phyloP scores from a whole-genome alignment of 768 basidiomycete species.

The Chalciporus piperatus region DNA sequence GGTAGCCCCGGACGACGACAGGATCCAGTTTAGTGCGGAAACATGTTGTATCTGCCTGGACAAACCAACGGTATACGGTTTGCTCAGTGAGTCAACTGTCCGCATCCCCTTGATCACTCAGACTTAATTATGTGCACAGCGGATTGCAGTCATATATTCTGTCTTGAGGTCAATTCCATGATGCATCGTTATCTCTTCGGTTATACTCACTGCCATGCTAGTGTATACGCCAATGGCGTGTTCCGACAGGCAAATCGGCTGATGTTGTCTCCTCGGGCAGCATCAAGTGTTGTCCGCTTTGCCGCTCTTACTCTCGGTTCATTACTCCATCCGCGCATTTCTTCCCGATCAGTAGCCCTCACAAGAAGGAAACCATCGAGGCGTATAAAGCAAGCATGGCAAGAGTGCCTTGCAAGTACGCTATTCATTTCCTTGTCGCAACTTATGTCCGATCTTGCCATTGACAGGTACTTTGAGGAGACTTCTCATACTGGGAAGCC shows the following conservation, averaged over 20 bases:
- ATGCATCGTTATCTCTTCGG: background rate
- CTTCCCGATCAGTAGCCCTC: constrained; percentile 50
- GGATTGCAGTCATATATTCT: constrained; percentile 78
- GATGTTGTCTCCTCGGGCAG: constrained; percentile 55
- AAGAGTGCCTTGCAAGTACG: constrained; percentile 64
- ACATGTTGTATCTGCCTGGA: constrained; percentile 76
- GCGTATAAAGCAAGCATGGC: constrained; percentile 75
- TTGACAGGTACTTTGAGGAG: constrained; percentile 56
- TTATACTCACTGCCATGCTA: constrained; percentile 25
- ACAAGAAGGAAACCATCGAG: constrained; percentile 49
- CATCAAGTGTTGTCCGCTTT: constrained; percentile 78
- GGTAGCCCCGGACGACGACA: constrained; percentile 21
- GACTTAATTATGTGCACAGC: constrained; percentile 35
- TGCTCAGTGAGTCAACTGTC: constrained; percentile 51
- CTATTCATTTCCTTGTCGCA: constrained; percentile 1
- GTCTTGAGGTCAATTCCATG: constrained; percentile 51
- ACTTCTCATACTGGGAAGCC: constrained; percentile 46
- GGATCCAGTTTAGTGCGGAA: constrained; percentile 39
- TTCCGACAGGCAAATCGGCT: constrained; percentile 47
- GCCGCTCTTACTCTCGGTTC: constrained; percentile 62
- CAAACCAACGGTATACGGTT: constrained; percentile 63
- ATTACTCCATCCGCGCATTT: constrained; percentile 74
- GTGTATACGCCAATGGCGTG: constrained; percentile 82
- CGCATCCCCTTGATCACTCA: background rate
- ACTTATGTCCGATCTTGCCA: background rate